Base-by-base conservation (phyloP, 2,329 filamentous ascomycete species). In the Blastomyces parvus region DNA sequence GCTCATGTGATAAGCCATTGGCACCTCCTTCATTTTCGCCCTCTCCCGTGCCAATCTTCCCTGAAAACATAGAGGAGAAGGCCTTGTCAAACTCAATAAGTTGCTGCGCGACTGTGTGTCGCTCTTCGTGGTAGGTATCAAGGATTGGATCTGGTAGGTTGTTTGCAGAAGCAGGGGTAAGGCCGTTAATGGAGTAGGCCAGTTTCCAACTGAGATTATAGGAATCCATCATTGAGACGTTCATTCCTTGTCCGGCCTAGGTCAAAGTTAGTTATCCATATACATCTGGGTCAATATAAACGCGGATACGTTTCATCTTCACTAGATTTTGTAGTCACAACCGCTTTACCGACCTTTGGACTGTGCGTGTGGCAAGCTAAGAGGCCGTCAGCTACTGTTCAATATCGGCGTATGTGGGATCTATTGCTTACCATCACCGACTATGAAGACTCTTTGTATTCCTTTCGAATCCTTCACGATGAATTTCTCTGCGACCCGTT, bases 401-500 rank as follows among this genome's bases (percentile, higher is more conserved):
- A 57, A 38, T 22, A 22, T 36, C 27, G 44, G n/a, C 19, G 7
- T 42, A 30, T 19, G 38, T 11, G 30, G 25, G 11, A 38, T 3
- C 66, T 42, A 19, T 46, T 8, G n/a, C 72, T 59, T 68, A 77
- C 74, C 76, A 74, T 91, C 88, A 46, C 88, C 88, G 17, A 86
- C 87, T 27, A 91, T 80, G 71, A 91, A 90, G 1, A 91, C 86
- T 60, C 88, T 81, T 66, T 88, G 82, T 64, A 88, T 83, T 0
- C 86, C 88, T 69, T 88, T 88, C 27, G 80, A 83, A 63, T 88
- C 86, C 1, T 87, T 82, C 89, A 69, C 40, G 0, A 74, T 72
- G 63, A 79, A 80, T 1, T 70, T 66, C 33, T 72, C 68, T 1
- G 74, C 71, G 9, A 78, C 87, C 0, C 88, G 86, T 73, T 91